Evolutionary conservation across 2,329 filamentous ascomycete genomes (phyloP), one percentile per base, ranked within the genome.

Genomic region (Colletotrichum costaricense): DNA sequence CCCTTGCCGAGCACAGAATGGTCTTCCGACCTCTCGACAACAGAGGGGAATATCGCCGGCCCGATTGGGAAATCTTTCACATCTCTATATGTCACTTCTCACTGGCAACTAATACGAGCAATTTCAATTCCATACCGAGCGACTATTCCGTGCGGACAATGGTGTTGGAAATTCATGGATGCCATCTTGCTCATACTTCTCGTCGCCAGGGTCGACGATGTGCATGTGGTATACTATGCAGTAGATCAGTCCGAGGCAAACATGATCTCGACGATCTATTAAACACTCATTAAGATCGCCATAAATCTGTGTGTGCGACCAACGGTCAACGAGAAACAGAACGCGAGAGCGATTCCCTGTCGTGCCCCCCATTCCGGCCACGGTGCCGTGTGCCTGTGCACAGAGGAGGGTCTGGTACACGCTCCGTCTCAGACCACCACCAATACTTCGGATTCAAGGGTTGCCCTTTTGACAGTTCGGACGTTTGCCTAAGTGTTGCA

Each of bases 401-500:
- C 70, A 42, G 67, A 57, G 60, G 7, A 46, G n/a, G 55, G 33
- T 24, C 56, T 73, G 60, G 30, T 60, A 66, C 70, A 59, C 12
- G 28, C 28, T 35, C 19, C 62, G 70, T 73, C 70, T 70, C 70
- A 62, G 55, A 54, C 38, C 26, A 14, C 11, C 42, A 24, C 35
- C n/a, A 62, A 55, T 4, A 70, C 49, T 56, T 73, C 55, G 56
- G 70, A 65, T 65, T 57, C 30, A 65, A 24, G 60, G 60, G 46
- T 58, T 46, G 42, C n/a, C 22, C 54, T 22, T 33, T 26, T 58
- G 35, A 57, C 14, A 73, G 70, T 73, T 73, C 67, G 70, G 70
- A 70, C 49, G 70, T 52, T 14, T 42, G 2, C 5, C 19, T 42
- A 22, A 19, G 22, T n/a, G 42, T n/a, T n/a, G 12, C 22, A 26